Conservation (phyloP, 1,284 basidiomycete genomes). For the Cerioporus squamosus region DNA sequence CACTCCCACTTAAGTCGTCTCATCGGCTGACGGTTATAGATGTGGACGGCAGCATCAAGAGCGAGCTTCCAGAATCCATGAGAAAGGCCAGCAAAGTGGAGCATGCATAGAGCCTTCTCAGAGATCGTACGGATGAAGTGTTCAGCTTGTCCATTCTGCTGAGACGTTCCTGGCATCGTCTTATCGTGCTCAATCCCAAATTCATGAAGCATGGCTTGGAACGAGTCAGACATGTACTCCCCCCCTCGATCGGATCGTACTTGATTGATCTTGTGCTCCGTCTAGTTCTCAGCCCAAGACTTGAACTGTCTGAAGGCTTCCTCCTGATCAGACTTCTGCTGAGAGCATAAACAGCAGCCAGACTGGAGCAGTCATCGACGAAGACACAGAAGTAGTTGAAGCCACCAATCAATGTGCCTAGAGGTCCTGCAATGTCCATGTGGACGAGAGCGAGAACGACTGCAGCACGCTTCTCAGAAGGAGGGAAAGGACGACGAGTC, state of each 20-base stretch:
- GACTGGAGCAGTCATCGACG: neutral
- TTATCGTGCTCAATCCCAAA: conserved; percentile 1
- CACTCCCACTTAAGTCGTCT: conserved; percentile 6
- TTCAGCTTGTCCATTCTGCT: conserved; percentile 21
- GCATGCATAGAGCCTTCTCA: conserved; percentile 13
- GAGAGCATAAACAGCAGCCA: neutral
- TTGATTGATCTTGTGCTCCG: conserved; percentile 42
- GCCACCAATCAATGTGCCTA: neutral
- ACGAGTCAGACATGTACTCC: conserved; percentile 1
- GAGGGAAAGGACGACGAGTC: neutral
- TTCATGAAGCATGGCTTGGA: neutral
- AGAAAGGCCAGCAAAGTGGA: conserved; percentile 8
- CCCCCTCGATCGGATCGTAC: conserved; percentile 5
- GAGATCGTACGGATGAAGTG: conserved; percentile 15
- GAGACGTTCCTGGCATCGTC: conserved; percentile 2
- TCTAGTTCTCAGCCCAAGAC: conserved; percentile 31
- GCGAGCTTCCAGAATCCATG: conserved; percentile 1
- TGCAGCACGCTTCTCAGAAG: neutral
- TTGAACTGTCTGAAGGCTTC: neutral
- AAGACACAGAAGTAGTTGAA: neutral
- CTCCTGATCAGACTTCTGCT: neutral
- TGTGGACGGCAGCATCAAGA: neutral
- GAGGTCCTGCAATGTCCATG: neutral
- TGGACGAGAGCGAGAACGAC: neutral
- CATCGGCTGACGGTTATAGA: conserved; percentile 9